Evolutionary conservation across 495 filamentous ascomycete species (phyloP), one percentile per base, ranked within the genome.

Genomic region (Darksidea phi): DNA sequence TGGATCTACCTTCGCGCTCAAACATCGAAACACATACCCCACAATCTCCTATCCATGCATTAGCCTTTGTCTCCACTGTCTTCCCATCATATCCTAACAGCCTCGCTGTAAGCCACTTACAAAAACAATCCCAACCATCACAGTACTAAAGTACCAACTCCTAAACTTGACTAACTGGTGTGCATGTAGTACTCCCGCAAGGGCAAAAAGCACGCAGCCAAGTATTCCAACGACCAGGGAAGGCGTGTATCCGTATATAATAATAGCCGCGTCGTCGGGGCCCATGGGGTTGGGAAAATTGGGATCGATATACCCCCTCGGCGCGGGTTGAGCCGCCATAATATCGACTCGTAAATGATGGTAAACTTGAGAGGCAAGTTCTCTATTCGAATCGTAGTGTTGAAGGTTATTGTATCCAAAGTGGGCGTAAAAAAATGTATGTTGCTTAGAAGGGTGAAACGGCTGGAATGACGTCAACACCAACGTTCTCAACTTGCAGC

Each of bases 111-210:
- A 43, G 5, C 20, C 42, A 75, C 79, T 62, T 75, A 86, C 54
- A 34, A 83, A 84, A 13, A 79, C 47, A 23, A 81, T 78, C 10
- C 84, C 85, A 26, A 86, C 67, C 6, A 83, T 26, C 24, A 88
- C 77, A 0, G 86, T 79, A 7, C 80, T 79, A 47, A 88, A 83
- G 69, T 83, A 88, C 80, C 80, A 87, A 7, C 77, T 80, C 59
- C 74, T 73, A 17, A 71, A 75, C 24, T 67, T 73, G 37, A 75
- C 48, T 6, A 87, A 58, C 51, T 84, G 78, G 48, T 73, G 77
- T 24, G 70, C 23, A 60, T 88, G 86, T 1, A 71, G 59, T 4
- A 74, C 18, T 5, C 80, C 69, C 0, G 77, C 69, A 32, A 79
- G 45, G 34, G 68, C 68, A 64, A 88, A 89, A 7, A 84, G 63